Base-by-base conservation (phyloP, 2,329 filamentous ascomycete genomes). In the Colletotrichum tanaceti region DNA sequence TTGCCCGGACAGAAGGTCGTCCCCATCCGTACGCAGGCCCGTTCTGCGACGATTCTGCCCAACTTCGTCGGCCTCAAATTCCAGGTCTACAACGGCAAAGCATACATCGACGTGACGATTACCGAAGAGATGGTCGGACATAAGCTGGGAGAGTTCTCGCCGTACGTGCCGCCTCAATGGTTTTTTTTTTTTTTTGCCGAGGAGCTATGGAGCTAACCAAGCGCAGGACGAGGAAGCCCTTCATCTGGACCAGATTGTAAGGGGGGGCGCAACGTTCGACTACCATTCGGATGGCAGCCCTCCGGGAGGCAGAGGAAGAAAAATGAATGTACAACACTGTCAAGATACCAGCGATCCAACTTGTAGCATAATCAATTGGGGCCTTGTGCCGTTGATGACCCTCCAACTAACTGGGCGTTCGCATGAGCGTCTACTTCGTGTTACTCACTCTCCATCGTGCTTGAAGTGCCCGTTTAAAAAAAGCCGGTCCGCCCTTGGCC, bases 61-160 rank as follows among this genome's bases (percentile, higher is more conserved):
- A 97, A 92, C 80, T 97, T 97, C 78, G 93, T 98, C 62, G 94
- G 94, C 16, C 83, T 97, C 75, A 90, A 89, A 78, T 98, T 98
- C 80, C 91, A 94, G 80, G 88, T 98, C 68, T 91, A 98, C 83
- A 97, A 97, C 79, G 94, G 94, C 75, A 97, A 96, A 83, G 87
- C 87, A 39, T 97, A 97, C 80, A 83, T 91, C 74, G 92, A 96
- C 73, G 86, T 97, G 63, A 86, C 85, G 72, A 92, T 98, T 71
- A 97, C 94, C 18, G 94, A 97, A 79, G 93, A 97, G 76, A 98
- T 98, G 94, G 94, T 98, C 58, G 94, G 94, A 62, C 92, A 96
- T 81, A 98, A 97, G 82, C 85, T 98, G 73, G 94, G 94, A 74
- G 94, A 98, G 82, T 98, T 97, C 79, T 90, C 93, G 71, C 84